These are phyloP conservation scores for Pythium phragmitis DNA, from an alignment of 352 stramenopile genomes.

Conservation along the genomic window DNA sequence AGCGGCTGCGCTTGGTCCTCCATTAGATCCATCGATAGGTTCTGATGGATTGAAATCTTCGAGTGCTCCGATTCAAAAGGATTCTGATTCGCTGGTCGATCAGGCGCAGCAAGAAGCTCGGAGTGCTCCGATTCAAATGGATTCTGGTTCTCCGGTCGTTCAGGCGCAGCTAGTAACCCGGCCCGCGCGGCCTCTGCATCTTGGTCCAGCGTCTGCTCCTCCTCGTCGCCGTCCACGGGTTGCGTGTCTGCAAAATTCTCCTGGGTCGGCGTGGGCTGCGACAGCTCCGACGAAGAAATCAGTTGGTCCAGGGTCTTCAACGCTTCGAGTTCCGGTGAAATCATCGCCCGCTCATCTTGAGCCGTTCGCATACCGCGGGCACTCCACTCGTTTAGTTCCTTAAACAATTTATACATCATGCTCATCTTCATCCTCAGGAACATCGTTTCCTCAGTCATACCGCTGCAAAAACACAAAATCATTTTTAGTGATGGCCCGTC, in stretches of 20 bases:
- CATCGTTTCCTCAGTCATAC: constrained; percentile 18
- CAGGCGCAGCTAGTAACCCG: not conserved
- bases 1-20: constrained; percentile 19
- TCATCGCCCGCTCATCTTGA: constrained; percentile 21
- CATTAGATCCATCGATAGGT: constrained; percentile 10
- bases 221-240: constrained; percentile 13
- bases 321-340: constrained; percentile 22
- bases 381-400: not conserved
- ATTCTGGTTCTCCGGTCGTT: not conserved
- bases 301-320: constrained; percentile 18
- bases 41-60: constrained; percentile 10
- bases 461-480: constrained; percentile 10
- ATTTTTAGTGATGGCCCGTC: no score
- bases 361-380: not conserved
- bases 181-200: constrained; percentile 6
- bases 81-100: not conserved
- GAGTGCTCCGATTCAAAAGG: constrained; percentile 14
- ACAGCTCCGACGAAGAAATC: constrained; percentile 29
- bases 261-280: constrained; percentile 25
- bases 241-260: constrained; percentile 26
- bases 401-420: constrained; percentile 3
- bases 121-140: constrained; percentile 15
- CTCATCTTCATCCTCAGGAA: constrained; percentile 12
- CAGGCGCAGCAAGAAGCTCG: not conserved
- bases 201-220: constrained; percentile 25